A percentile compares a stretch with the other conserved stretches of the same genome.
phyloP scores from a whole-genome alignment of 768 basidiomycete genomes.

The Mycena amicta region DNA sequence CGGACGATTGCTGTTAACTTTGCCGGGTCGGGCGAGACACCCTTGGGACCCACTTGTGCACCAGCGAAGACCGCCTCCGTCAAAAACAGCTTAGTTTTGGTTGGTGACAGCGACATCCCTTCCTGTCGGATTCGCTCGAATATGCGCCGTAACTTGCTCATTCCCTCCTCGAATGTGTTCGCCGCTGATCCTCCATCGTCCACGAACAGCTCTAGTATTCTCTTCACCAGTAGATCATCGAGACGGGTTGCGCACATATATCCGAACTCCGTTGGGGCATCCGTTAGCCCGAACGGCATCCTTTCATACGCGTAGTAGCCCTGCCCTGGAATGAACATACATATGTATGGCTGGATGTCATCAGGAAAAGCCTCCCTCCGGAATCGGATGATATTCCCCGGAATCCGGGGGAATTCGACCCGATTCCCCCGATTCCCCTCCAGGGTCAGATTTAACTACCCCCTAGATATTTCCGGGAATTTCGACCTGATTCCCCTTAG shows the following conservation, averaged over 20 bases:
- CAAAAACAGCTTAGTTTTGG: slow-evolving; percentile 39
- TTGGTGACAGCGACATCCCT: slow-evolving; percentile 37
- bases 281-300: slow-evolving; percentile 46
- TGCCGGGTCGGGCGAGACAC: slow-evolving; percentile 35
- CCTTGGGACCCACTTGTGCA: slow-evolving; percentile 30
- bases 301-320: slow-evolving; percentile 38
- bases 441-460: no score
- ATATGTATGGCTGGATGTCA: slow-evolving; percentile 29
- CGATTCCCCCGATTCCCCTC: no score
- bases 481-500: no score
- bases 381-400: no score
- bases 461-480: no score
- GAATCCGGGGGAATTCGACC: no score
- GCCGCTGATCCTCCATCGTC: slow-evolving; percentile 39
- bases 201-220: slow-evolving; percentile 36
- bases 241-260: slow-evolving; percentile 30
- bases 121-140: slow-evolving; percentile 30
- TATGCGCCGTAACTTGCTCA: slow-evolving; percentile 27
- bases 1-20: slow-evolving; percentile 43
- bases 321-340: slow-evolving; percentile 38
- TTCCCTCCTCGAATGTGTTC: slow-evolving; percentile 33
- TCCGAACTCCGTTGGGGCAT: slow-evolving; percentile 38
- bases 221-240: slow-evolving; percentile 27
- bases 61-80: slow-evolving; percentile 40
- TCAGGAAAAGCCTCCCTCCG: no score